A percentile compares a stretch with the other conserved stretches of the same genome.
phyloP scores from a whole-genome alignment of 345 rosid species.

The Populus simonii region DNA sequence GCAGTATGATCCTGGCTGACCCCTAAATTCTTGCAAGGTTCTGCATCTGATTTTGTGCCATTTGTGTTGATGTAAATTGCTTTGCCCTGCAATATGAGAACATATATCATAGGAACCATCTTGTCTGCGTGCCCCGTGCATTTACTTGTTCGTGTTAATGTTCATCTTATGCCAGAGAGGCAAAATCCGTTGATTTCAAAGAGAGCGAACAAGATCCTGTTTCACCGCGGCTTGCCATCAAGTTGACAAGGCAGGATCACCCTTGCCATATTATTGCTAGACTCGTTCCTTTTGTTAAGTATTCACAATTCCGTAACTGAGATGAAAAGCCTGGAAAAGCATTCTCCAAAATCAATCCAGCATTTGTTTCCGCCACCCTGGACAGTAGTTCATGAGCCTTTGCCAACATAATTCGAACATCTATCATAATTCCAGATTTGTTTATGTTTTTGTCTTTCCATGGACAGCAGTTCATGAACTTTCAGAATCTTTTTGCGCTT shows the following conservation, averaged over 20 bases:
- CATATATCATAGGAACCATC: neutral
- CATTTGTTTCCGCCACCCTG: neutral
- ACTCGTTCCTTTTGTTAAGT: neutral
- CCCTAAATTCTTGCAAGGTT: neutral
- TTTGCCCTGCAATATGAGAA: neutral
- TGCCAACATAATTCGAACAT: neutral
- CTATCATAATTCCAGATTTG: too few species aligned
- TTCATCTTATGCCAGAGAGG: too few species aligned
- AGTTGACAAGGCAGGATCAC: neutral
- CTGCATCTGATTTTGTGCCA: neutral
- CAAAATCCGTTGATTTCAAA: too few species aligned
- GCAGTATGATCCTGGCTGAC: neutral
- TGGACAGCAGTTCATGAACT: too few species aligned
- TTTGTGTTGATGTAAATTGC: neutral
- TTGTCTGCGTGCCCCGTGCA: neutral
- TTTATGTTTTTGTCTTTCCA: too few species aligned
- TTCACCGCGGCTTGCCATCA: neutral
- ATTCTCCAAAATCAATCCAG: neutral
- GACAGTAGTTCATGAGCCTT: neutral
- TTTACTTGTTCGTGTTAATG: too few species aligned
- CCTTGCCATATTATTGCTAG: too few species aligned
- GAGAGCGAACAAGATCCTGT: neutral
- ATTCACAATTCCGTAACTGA: neutral
- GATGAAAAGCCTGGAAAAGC: neutral
- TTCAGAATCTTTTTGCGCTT: too few species aligned